These are phyloP conservation scores for Coemansia sp. DNA, from an alignment of 192 early-diverging fungal species.

Conservation along the genomic window DNA sequence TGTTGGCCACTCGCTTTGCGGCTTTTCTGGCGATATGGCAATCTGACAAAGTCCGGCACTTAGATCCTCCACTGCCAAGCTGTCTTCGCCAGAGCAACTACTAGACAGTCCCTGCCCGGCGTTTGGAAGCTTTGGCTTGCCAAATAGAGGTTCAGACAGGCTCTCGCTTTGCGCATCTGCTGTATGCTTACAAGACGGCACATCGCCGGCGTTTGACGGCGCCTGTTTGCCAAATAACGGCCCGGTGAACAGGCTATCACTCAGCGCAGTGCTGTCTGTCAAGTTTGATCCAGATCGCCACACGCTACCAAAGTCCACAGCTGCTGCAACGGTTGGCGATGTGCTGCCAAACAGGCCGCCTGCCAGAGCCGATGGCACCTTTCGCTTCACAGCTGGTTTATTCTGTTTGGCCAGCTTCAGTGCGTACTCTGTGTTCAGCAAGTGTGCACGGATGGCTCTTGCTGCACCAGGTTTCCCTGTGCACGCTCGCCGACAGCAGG, in stretches of 20 bases:
- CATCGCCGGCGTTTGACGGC: neutral
- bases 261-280: neutral
- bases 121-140: neutral
- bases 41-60: constrained; percentile 1
- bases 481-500: constrained; percentile 74
- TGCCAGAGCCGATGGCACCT: neutral
- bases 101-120: neutral
- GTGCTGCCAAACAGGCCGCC: neutral
- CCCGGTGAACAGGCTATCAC: constrained; percentile 18
- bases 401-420: constrained; percentile 4
- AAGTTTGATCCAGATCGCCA: constrained; percentile 20
- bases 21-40: neutral
- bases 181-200: no score
- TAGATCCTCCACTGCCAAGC: neutral
- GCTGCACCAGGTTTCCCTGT: constrained; percentile 64
- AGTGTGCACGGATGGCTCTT: constrained; percentile 61
- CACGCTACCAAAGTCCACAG: constrained; percentile 43
- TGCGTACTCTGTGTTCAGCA: constrained; percentile 57
- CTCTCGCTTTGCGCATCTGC: neutral
- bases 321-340: neutral
- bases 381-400: neutral
- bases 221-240: constrained; percentile 22
- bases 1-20: constrained; percentile 30
- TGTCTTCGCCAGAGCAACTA: neutral
- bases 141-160: neutral